Base-by-base conservation (phyloP, 441 rosid genomes). In the Theobroma grandiflorum region DNA sequence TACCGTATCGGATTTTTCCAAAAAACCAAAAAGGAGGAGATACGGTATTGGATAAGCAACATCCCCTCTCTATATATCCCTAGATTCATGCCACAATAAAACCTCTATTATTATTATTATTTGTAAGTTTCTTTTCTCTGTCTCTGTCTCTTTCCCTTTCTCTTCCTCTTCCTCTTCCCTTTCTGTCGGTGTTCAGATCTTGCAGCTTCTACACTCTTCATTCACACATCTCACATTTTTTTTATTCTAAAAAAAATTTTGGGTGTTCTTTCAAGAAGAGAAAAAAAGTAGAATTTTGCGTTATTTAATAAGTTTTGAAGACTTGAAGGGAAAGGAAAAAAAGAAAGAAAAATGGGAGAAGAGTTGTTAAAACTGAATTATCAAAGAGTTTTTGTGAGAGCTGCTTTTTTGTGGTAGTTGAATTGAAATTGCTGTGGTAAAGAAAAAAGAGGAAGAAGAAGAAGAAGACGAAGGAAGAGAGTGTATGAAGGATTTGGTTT, bases 171-270 rank as follows among this genome's bases (percentile, higher is more conserved):
- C 9, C 47, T 4, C 53, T 58, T 31, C 8, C 43, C 67, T 82
- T 61, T 50, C 74, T 86, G 97, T 93, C 95, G 98, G 96, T 92
- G 94, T 84, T 82, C 89, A 88, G 91, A 88, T 93, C 91, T 91
- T 81, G 81, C 83, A 62, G 79, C 76, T 57, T 72, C 79, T 63
- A 68, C 81, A 75, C 80, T 84, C 81, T 74, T 68, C 72, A 20
- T 47, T 22, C 33, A 50, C 67, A 66, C 43, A 22, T 74, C 68
- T 6, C 62, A 62, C 38, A 38, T 6, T 72, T 20, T 15, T 50
- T 62, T 42, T 57, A 26, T 11, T 35, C 43, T 15, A 35, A 18
- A 6, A 16, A 22, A 61, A 10, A 4, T 35, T 55, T 26, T 1
- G 18, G 38, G 64, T 55, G 2, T 55, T 42, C 52, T 78, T 38